Conservation (phyloP, 306 rosid species). For the Leucaena leucocephala region DNA sequence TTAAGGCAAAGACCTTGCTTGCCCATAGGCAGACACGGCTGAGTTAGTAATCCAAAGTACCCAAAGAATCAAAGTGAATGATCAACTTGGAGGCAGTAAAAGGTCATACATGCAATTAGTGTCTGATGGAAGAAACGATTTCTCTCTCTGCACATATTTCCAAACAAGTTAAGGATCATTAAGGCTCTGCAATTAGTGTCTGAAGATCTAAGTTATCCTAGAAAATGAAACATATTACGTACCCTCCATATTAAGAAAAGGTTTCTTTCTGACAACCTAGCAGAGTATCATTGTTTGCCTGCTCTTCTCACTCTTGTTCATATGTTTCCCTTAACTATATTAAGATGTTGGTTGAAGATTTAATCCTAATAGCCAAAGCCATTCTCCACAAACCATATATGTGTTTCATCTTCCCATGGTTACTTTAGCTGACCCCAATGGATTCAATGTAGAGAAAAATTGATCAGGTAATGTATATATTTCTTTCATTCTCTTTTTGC, state of each 20-base stretch:
- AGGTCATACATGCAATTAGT: background rate
- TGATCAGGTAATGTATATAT: slow-evolving; percentile 18
- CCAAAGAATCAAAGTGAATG: background rate
- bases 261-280: slow-evolving; percentile 30
- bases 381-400: background rate
- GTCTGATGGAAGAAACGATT: slow-evolving; percentile 1
- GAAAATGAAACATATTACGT: background rate
- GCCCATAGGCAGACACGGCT: background rate
- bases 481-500: background rate
- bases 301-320: slow-evolving; percentile 23
- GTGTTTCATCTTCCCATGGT: slow-evolving; percentile 1
- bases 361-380: slow-evolving; percentile 17
- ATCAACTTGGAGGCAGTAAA: background rate
- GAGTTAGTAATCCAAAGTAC: background rate
- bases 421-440: slow-evolving; percentile 3
- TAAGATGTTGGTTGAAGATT: slow-evolving; percentile 12
- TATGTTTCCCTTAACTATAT: background rate
- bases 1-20: no score
- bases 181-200: slow-evolving; percentile 15
- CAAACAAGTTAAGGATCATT: slow-evolving; percentile 48
- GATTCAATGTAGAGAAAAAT: slow-evolving; percentile 15
- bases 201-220: slow-evolving; percentile 26
- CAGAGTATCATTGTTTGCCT: slow-evolving; percentile 44
- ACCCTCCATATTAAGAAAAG: slow-evolving; percentile 43
- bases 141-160: background rate